These are phyloP conservation scores for Vigna radiata DNA, from an alignment of 306 rosid species.

Conservation along the genomic window DNA sequence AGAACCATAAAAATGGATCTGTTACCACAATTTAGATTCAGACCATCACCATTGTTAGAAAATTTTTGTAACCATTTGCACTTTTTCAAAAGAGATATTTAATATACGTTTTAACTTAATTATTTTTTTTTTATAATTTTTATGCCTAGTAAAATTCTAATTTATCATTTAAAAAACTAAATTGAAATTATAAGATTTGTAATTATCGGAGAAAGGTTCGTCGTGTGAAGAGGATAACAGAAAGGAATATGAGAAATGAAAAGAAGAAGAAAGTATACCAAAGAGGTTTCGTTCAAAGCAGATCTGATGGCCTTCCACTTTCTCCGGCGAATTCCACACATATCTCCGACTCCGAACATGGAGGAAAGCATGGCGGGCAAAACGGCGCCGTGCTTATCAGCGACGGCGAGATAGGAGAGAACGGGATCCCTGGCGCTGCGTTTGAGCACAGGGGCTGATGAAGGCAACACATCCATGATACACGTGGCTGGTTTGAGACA, in stretches of 20 bases:
- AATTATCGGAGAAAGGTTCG: too few species aligned
- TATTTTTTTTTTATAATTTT: too few species aligned
- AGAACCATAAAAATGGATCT: background rate
- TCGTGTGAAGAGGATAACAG: too few species aligned
- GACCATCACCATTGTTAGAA: too few species aligned
- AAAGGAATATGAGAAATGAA: too few species aligned
- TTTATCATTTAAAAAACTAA: background rate
- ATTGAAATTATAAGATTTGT: too few species aligned
- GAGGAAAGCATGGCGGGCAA: background rate
- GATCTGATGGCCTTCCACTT: constrained; percentile 21
- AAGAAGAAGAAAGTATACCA: constrained; percentile 25
- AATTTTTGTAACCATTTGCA: too few species aligned
- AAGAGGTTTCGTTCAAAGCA: background rate
- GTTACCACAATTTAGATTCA: too few species aligned
- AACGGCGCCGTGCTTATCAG: background rate
- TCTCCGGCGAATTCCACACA: background rate
- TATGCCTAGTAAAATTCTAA: too few species aligned
- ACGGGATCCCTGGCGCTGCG: background rate
- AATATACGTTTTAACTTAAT: too few species aligned
- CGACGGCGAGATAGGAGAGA: background rate
- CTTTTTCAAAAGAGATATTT: too few species aligned
- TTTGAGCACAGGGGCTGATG: background rate
- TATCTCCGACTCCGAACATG: background rate
- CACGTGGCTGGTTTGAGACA: constrained; percentile 5
- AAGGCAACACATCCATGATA: background rate